Base-by-base conservation (phyloP, 352 stramenopile genomes). In the Phytophthora nicotianae region DNA sequence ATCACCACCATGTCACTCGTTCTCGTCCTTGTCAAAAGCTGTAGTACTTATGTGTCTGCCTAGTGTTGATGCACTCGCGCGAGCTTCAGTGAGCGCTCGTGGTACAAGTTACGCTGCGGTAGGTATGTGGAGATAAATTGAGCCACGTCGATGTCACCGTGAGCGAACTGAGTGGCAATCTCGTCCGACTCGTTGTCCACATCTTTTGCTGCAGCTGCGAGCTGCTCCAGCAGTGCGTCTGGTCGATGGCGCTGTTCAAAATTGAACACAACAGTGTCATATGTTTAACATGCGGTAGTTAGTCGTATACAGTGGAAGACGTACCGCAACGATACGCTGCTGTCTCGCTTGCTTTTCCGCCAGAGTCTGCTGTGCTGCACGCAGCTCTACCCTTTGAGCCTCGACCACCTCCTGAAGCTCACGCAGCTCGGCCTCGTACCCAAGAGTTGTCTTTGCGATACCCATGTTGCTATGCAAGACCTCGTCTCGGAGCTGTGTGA, bases 401-500 rank as follows among this genome's bases (percentile, higher is more conserved):
- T 84, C 57, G 17, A 92, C 75, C 27, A 88, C 73, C 10, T 24
- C 47, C 56, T 91, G 83, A 0, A 93, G 64, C 9, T 69, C 69
- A 3, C 65, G 73, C 59, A 93, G 52, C 24, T 76, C 65, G 7
- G 26, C 66, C 33, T 95, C 83, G 60, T 88, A 79, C 7, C 53
- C 55, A 1, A 95, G 73, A 48, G 85, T 90, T 40, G 77, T 84
- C 50, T 90, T 76, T 17, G 86, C 86, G 50, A 89, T 89, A 24
- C 67, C 65, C 65, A 90, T 89, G 58, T 95, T 95, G 59, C 83
- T 87, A 23, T 74, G 78, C 68, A 95, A 80, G 17, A 93, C 74
- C 41, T 93, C 82, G 41, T 90, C 82, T 23, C 83, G 79, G 4
- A 93, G 51, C 52, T 88, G 80, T 29, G 77, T 75, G 35, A 95